phyloP scores from a whole-genome alignment of 2,329 filamentous ascomycete genomes.

The Claviceps sp. region DNA sequence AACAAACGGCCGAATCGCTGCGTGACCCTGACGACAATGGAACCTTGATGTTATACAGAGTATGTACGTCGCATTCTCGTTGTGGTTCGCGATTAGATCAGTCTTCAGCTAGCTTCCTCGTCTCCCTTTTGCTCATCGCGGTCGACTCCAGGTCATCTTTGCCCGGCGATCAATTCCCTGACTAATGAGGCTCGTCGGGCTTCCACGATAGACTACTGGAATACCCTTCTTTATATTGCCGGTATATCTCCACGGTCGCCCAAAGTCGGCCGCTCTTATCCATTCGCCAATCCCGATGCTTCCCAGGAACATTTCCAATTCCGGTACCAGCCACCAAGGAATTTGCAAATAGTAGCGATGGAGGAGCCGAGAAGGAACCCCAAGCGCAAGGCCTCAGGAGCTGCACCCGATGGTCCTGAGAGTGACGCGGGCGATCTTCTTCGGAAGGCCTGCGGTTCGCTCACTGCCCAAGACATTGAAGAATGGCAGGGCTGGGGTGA shows the following conservation, averaged over 20 bases:
- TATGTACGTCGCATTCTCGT: not conserved
- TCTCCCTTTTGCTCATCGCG: not conserved
- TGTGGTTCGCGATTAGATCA: not conserved
- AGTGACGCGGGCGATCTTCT: constrained; percentile 21
- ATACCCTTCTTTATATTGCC: not conserved
- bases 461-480: constrained; percentile 37
- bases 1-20: not conserved
- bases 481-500: constrained; percentile 67
- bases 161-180: not conserved
- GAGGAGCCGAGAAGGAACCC: constrained; percentile 21
- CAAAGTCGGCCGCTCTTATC: not conserved
- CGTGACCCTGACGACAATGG: not conserved
- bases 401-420: constrained; percentile 14
- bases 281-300: too few relatives aligned
- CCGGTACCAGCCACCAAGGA: not conserved
- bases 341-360: not conserved
- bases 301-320: not conserved
- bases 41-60: not conserved
- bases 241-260: not conserved
- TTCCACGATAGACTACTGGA: not conserved
- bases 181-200: not conserved
- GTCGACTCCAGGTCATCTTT: not conserved
- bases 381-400: constrained; percentile 29
- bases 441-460: constrained; percentile 31
- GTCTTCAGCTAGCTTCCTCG: not conserved